Percentiles rank a stretch among this genome's conserved stretches.
Evolutionary conservation across 2,329 filamentous ascomycete species (phyloP).

Genomic region (Penicillium sp.): DNA sequence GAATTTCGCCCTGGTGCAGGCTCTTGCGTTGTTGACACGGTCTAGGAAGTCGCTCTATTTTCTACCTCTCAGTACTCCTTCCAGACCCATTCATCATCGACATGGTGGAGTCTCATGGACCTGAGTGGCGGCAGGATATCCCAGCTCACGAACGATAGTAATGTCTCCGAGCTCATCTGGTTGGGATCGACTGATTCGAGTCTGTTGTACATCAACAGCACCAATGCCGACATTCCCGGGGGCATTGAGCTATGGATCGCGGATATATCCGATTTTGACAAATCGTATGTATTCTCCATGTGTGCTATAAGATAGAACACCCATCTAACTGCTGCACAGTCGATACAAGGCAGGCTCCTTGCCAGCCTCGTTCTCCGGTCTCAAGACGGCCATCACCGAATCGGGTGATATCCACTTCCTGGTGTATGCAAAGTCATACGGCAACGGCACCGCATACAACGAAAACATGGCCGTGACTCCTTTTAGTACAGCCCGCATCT

Average conservation of each 20-base stretch:
- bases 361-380: slow-evolving; percentile 38
- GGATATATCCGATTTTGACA: slow-evolving; percentile 31
- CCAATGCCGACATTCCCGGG: slow-evolving; percentile 41
- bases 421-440: slow-evolving; percentile 60
- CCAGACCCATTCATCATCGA: slow-evolving; percentile 62
- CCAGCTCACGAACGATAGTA: slow-evolving; percentile 62
- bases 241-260: slow-evolving; percentile 42
- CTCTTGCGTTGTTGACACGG: not conserved
- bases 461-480: slow-evolving; percentile 59
- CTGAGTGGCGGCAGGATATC: slow-evolving; percentile 64
- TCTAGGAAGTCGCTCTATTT: slow-evolving; percentile 46
- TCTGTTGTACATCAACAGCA: slow-evolving; percentile 55
- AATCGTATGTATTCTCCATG: slow-evolving; percentile 26
- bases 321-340: not conserved
- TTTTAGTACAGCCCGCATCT: slow-evolving; percentile 65
- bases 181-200: slow-evolving; percentile 64
- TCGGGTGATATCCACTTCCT: slow-evolving; percentile 52
- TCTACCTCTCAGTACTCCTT: slow-evolving; percentile 76
- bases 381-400: slow-evolving; percentile 37
- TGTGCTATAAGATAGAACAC: not conserved
- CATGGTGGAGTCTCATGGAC: slow-evolving; percentile 67
- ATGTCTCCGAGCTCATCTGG: slow-evolving; percentile 72
- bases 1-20: not conserved
- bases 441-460: slow-evolving; percentile 68
- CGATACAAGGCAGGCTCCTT: slow-evolving; percentile 42